Conservation (phyloP, 768 basidiomycete species). For the Collybiopsis confluens region DNA sequence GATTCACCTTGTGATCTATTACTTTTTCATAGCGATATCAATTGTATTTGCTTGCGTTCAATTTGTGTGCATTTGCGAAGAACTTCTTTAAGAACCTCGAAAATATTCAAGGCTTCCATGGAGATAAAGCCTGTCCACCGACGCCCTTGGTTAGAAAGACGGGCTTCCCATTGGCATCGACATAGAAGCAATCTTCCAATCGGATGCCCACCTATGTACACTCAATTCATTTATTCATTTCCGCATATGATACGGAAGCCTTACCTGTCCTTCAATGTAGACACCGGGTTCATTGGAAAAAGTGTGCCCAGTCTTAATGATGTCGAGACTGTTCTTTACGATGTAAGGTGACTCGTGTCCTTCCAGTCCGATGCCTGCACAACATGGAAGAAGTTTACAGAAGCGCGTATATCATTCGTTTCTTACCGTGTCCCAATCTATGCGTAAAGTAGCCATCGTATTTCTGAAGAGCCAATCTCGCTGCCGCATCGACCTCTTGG, state of each 20-base stretch:
- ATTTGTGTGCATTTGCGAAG: too few relatives aligned
- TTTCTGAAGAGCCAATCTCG: slow-evolving; percentile 45
- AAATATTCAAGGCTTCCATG: slow-evolving; percentile 32
- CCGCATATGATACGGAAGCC: slow-evolving; percentile 11
- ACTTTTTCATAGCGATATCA: too few relatives aligned
- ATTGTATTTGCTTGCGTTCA: too few relatives aligned
- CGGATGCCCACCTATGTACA: slow-evolving; percentile 63
- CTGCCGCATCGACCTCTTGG: slow-evolving; percentile 55
- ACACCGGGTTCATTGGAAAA: slow-evolving; percentile 83
- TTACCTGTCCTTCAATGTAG: slow-evolving; percentile 66
- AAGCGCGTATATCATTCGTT: background rate
- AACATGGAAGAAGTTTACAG: background rate
- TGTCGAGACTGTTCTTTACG: slow-evolving; percentile 57
- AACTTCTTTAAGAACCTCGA: background rate
- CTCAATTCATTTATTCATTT: too few relatives aligned
- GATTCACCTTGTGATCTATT: too few relatives aligned
- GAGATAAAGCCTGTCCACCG: slow-evolving; percentile 51
- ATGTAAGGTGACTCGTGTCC: slow-evolving; percentile 82
- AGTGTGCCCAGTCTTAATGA: slow-evolving; percentile 60
- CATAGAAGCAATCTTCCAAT: slow-evolving; percentile 80
- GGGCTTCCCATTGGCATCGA: slow-evolving; percentile 48
- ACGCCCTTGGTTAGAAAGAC: slow-evolving; percentile 61
- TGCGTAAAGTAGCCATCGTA: slow-evolving; percentile 71
- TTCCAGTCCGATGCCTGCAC: slow-evolving; percentile 76
- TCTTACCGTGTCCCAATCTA: slow-evolving; percentile 71